Evolutionary conservation across 805 yeast genomes (phyloP).

Genomic region (Myxozyma nipponensis): DNA sequence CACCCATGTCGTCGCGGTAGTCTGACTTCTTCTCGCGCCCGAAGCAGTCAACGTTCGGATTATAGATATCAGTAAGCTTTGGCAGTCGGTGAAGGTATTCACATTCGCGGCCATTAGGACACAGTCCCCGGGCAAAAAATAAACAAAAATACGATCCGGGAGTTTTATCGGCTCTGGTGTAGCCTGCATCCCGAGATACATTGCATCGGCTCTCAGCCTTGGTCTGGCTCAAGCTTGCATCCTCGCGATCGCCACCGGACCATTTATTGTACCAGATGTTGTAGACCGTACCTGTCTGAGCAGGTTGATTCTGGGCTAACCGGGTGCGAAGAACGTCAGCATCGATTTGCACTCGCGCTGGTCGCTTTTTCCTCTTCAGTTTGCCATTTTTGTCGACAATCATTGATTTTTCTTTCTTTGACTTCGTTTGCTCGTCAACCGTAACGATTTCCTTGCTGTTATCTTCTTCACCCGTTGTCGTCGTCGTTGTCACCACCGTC

Average conservation of each 20-base stretch:
- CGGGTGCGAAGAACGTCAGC: slow-evolving; percentile 54
- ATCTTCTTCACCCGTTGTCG: neutral
- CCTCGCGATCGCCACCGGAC: slow-evolving; percentile 67
- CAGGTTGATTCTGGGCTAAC: slow-evolving; percentile 49
- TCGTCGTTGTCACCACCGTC: neutral
- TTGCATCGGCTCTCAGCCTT: slow-evolving; percentile 60
- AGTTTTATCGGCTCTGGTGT: slow-evolving; percentile 61
- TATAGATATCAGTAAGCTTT: slow-evolving; percentile 49
- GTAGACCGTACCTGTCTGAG: slow-evolving; percentile 75
- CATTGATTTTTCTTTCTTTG: neutral
- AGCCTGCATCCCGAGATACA: slow-evolving; percentile 64
- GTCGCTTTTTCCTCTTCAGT: slow-evolving; percentile 30
- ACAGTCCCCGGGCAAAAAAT: slow-evolving; percentile 85
- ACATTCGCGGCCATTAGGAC: slow-evolving; percentile 68
- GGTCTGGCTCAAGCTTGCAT: slow-evolving; percentile 38
- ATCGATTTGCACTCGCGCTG: slow-evolving; percentile 74
- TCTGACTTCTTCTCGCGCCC: slow-evolving; percentile 82
- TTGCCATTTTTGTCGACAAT: slow-evolving; percentile 9
- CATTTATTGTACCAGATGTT: slow-evolving; percentile 87
- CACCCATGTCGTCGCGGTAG: slow-evolving; percentile 90
- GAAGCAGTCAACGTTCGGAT: slow-evolving; percentile 78
- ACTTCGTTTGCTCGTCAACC: slow-evolving; percentile 1
- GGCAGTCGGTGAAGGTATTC: slow-evolving; percentile 78
- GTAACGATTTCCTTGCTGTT: neutral
- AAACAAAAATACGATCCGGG: slow-evolving; percentile 59